Evolutionary conservation across 1,284 basidiomycete genomes (phyloP), one percentile per base, ranked within the genome.

Genomic region (Trametes polyzona): DNA sequence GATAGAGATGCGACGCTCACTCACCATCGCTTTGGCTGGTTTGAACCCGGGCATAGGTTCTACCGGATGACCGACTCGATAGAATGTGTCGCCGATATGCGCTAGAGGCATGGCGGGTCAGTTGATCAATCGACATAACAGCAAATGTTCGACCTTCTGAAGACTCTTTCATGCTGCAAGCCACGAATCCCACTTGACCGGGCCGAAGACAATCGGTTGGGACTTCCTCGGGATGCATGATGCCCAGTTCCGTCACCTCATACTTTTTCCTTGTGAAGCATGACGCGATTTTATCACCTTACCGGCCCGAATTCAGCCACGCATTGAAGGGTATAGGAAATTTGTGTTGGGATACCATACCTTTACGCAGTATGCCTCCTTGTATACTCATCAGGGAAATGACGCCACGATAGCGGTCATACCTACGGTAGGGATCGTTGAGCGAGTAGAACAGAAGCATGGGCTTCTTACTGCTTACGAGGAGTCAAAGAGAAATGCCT

Each of bases 111-210:
- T 10, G 21, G 11, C 6, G 29, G 19, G 69, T 56, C 42, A 67
- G 51, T 17, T n/a, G 1, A 24, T 30, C 1, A 4, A n/a, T 50
- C 12, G 29, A 29, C 4, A 29, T 35, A 21, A 26, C 7, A 35
- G 11, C 30, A n/a, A 30, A 41, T 39, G 36, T 32, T 37, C 32
- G 41, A 94, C 95, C 96, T 79, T 99, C 96, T n/a, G 88, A 87
- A 14, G 93, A 93, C 67, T 98, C 92, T 73, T 98, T 99, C 96
- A 99, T 99, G 69, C 95, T 98, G 73, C 95, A 98, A 1, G 93
- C 83, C 54, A 91, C 84, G 70, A 86, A 95, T 27, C 95, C 95
- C 16, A 98, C 96, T 77, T 98, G 96, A 3, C 95, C 95, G 46
- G 93, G 87, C 47, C 83, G 81, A 50, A 98, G 75, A 43, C 83